Conservation (phyloP, 1,139 yeast genomes). For the Debaryomyces psychrophilus region DNA sequence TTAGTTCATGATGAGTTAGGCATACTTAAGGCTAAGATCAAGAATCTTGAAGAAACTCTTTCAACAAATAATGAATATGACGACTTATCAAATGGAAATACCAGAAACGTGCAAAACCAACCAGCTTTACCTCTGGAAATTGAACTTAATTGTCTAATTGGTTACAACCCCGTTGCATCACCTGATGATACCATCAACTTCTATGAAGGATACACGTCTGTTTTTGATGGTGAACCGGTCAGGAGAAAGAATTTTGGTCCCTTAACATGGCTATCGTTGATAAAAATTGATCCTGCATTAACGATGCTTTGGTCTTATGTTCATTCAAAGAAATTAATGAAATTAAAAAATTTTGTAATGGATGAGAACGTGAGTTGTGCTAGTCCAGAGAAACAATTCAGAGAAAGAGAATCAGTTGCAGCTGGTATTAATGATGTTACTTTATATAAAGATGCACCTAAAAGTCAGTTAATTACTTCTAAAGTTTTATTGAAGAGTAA, state of each 20-base stretch:
- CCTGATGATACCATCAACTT: conserved; percentile 36
- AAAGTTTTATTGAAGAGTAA: neutral
- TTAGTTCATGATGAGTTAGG: conserved; percentile 14
- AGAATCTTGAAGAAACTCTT: conserved; percentile 12
- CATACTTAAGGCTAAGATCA: conserved; percentile 15
- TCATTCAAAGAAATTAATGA: neutral
- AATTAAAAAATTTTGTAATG: neutral
- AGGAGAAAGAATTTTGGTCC: conserved; percentile 36
- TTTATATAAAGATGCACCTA: conserved; percentile 5
- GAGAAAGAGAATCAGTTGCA: neutral
- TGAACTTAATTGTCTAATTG: neutral
- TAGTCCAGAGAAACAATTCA: neutral
- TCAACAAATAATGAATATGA: neutral
- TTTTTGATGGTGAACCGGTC: conserved; percentile 28
- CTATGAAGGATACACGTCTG: conserved; percentile 33
- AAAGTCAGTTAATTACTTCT: neutral
- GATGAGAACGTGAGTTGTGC: neutral
- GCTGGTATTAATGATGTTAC: conserved; percentile 2
- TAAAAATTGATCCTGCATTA: conserved; percentile 8
- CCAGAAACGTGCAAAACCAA: neutral
- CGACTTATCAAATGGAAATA: neutral
- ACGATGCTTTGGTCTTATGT: conserved; percentile 3
- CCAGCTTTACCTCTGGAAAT: neutral
- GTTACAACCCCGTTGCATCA: conserved; percentile 20
- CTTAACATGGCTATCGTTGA: conserved; percentile 36